Percentiles rank a stretch among this genome's conserved stretches.
phyloP scores from a whole-genome alignment of 345 rosid species.

The Garcia nutans region DNA sequence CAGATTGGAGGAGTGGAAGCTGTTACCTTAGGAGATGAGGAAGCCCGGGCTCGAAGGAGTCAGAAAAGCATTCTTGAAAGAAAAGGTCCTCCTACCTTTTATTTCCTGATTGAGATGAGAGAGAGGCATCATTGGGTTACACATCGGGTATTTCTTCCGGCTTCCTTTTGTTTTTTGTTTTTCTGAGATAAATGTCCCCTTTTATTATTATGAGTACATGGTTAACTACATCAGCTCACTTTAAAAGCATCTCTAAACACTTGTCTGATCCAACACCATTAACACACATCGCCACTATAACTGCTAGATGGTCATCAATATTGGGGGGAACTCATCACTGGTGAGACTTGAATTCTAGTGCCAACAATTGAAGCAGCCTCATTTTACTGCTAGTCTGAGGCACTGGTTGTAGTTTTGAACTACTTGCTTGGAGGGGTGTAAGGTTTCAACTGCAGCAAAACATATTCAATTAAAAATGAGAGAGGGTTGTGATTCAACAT shows the following conservation, averaged over 20 bases:
- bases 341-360: too few relatives aligned
- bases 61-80: conserved; percentile 69
- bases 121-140: conserved; percentile 58
- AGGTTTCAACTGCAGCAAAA: background rate
- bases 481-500: background rate
- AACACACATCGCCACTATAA: too few relatives aligned
- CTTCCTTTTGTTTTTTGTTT: background rate
- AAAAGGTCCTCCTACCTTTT: conserved; percentile 66
- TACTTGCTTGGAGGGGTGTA: too few relatives aligned
- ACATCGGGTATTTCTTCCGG: conserved; percentile 44
- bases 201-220: background rate
- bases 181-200: too few relatives aligned
- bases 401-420: too few relatives aligned
- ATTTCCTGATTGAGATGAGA: conserved; percentile 70
- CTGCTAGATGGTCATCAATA: too few relatives aligned
- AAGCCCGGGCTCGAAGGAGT: conserved; percentile 57
- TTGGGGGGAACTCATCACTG: too few relatives aligned
- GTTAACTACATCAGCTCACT: too few relatives aligned
- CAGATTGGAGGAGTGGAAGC: conserved; percentile 66
- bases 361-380: too few relatives aligned
- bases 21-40: conserved; percentile 68
- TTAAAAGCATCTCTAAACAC: too few relatives aligned
- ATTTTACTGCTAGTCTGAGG: too few relatives aligned
- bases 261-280: too few relatives aligned
- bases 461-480: background rate